phyloP scores from a whole-genome alignment of 2,329 filamentous ascomycete genomes.

The Cryphonectria japonica region DNA sequence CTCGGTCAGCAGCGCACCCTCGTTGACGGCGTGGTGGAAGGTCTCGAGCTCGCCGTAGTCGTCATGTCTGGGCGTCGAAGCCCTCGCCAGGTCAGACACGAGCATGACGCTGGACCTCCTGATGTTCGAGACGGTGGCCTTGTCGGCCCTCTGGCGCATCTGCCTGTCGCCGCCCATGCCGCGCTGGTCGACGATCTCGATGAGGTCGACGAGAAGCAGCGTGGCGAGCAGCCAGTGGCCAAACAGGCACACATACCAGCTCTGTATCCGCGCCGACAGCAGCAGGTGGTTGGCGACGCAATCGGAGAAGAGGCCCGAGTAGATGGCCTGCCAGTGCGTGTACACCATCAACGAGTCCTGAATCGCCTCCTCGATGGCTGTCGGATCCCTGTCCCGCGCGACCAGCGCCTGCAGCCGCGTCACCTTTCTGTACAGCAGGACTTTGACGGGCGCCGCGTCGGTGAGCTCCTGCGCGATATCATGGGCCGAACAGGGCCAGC shows the following conservation, averaged over 20 bases:
- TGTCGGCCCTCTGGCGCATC: constrained; percentile 35
- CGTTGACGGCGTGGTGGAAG: constrained; percentile 57
- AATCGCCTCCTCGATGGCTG: constrained; percentile 49
- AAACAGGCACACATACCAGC: constrained; percentile 62
- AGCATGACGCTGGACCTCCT: constrained; percentile 48
- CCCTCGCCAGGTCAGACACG: constrained; percentile 53
- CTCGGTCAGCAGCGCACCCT: constrained; percentile 61
- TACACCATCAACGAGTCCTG: constrained; percentile 53
- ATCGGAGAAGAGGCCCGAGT: constrained; percentile 56
- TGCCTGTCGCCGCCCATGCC: constrained; percentile 35
- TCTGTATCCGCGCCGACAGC: constrained; percentile 57
- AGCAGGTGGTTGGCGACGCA: constrained; percentile 53
- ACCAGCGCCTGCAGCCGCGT: constrained; percentile 52
- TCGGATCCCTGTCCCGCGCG: constrained; percentile 39
- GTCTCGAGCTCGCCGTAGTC: constrained; percentile 40
- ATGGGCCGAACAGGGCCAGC: constrained; percentile 61
- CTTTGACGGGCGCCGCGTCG: constrained; percentile 60
- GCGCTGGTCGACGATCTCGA: constrained; percentile 53
- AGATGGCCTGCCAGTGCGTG: constrained; percentile 57
- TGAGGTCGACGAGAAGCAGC: constrained; percentile 57
- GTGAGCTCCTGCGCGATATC: constrained; percentile 53
- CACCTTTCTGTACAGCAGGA: constrained; percentile 60
- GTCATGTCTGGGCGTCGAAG: constrained; percentile 41
- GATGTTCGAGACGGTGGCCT: constrained; percentile 45
- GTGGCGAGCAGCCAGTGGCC: constrained; percentile 62